Conservation (phyloP, 2,329 filamentous ascomycete genomes). For the Endocalyx cinctus region DNA sequence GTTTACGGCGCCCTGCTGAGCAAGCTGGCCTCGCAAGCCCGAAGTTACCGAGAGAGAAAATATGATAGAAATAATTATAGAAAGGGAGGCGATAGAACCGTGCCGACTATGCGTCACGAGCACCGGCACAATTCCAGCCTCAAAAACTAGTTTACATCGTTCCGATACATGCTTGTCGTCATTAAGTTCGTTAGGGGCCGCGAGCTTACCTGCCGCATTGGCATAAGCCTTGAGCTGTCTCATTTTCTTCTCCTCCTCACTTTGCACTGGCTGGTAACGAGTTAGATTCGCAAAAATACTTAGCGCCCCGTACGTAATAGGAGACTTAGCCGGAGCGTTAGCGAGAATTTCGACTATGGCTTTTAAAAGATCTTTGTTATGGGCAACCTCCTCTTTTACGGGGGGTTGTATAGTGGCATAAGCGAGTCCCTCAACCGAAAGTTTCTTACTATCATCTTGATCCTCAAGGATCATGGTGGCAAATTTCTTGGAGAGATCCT, state of each 20-base stretch:
- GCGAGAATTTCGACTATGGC: slow-evolving; percentile 62
- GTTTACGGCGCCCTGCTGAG: slow-evolving; percentile 90
- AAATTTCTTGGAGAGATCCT: slow-evolving; percentile 61
- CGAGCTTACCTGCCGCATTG: slow-evolving; percentile 68
- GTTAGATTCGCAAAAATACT: slow-evolving; percentile 85
- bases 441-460: slow-evolving; percentile 55
- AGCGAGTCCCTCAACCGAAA: slow-evolving; percentile 84
- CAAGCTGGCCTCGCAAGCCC: slow-evolving; percentile 70
- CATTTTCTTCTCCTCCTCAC: slow-evolving; percentile 91
- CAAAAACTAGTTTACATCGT: slow-evolving; percentile 74
- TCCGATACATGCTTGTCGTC: slow-evolving; percentile 70
- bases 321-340: slow-evolving; percentile 57
- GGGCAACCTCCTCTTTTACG: slow-evolving; percentile 76
- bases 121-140: slow-evolving; percentile 71
- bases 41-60: slow-evolving; percentile 71
- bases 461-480: slow-evolving; percentile 61
- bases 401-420: slow-evolving; percentile 83
- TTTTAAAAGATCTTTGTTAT: slow-evolving; percentile 64
- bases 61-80: slow-evolving; percentile 71
- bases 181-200: slow-evolving; percentile 62
- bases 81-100: slow-evolving; percentile 64
- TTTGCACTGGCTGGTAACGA: slow-evolving; percentile 68
- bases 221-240: slow-evolving; percentile 91
- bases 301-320: slow-evolving; percentile 77
- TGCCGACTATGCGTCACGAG: slow-evolving; percentile 72